Conservation (phyloP, 2,329 filamentous ascomycete genomes). For the Calycina herbarum region DNA sequence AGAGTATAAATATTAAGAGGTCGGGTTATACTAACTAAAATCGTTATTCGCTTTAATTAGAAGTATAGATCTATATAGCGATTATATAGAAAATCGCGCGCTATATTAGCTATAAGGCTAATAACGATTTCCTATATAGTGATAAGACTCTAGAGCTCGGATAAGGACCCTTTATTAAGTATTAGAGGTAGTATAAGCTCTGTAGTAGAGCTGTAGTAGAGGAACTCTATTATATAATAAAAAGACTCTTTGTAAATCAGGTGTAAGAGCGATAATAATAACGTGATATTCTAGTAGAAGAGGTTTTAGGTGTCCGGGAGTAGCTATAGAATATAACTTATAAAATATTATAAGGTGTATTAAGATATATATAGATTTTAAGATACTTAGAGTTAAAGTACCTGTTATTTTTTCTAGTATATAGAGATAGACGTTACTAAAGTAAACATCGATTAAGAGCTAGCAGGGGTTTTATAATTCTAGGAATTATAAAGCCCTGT, state of each 20-base stretch:
- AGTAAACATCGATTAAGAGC: too few species aligned
- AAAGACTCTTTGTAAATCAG: too few species aligned
- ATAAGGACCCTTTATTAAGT: too few species aligned
- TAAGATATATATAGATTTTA: slow-evolving; percentile 6
- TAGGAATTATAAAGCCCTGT: too few species aligned
- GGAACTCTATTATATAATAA: slow-evolving; percentile 10
- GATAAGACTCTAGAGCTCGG: too few species aligned
- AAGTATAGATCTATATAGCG: neutral
- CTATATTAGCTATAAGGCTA: too few species aligned
- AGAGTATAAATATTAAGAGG: too few species aligned
- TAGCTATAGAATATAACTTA: slow-evolving; percentile 10
- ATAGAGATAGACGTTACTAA: slow-evolving; percentile 1
- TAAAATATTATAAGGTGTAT: neutral
- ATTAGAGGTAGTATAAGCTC: neutral
- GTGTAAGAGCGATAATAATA: neutral
- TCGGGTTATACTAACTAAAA: too few species aligned
- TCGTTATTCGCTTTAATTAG: neutral
- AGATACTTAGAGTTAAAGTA: slow-evolving; percentile 10
- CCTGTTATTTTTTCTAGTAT: slow-evolving; percentile 8
- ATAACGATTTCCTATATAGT: too few species aligned
- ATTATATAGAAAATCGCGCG: too few species aligned
- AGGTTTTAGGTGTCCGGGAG: neutral
- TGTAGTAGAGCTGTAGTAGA: slow-evolving; percentile 1
- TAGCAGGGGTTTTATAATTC: too few species aligned
- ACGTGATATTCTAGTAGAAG: slow-evolving; percentile 11